phyloP scores from a whole-genome alignment of 2,329 filamentous ascomycete genomes.

The Apiospora kogelbergensis region DNA sequence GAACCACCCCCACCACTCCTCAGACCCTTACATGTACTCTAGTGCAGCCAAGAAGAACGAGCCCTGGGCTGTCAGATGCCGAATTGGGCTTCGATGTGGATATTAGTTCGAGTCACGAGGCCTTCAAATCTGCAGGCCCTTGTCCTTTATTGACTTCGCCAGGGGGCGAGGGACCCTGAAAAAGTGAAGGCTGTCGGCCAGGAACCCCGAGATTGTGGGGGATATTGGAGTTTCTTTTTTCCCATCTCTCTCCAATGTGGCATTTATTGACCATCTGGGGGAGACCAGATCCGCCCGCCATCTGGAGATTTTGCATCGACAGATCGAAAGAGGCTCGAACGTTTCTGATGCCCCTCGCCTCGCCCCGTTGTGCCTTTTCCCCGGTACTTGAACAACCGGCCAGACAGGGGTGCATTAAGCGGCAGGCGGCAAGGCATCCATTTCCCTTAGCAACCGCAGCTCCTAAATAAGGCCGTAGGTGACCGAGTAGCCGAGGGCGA shows the following conservation, averaged over 20 bases:
- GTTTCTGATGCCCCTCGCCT: neutral
- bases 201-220: neutral
- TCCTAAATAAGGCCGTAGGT: neutral
- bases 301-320: neutral
- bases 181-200: conserved; percentile 1
- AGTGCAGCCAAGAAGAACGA: neutral
- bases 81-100: neutral
- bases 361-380: neutral
- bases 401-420: neutral
- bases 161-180: conserved; percentile 17
- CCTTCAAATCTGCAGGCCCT: conserved; percentile 17
- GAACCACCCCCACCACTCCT: neutral
- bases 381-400: neutral
- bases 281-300: neutral
- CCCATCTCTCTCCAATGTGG: neutral
- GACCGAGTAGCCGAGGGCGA: neutral
- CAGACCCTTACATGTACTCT: neutral
- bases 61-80: neutral
- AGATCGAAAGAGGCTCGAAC: conserved; percentile 3
- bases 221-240: neutral
- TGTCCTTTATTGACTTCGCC: conserved; percentile 10
- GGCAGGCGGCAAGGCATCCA: neutral
- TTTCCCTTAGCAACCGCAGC: neutral
- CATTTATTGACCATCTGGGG: neutral
- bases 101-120: conserved; percentile 17